A percentile compares a stretch with the other conserved stretches of the same genome.
These are phyloP conservation scores for Arthroderma uncinatum DNA, from an alignment of 2,329 filamentous ascomycete species.

Conservation along the genomic window DNA sequence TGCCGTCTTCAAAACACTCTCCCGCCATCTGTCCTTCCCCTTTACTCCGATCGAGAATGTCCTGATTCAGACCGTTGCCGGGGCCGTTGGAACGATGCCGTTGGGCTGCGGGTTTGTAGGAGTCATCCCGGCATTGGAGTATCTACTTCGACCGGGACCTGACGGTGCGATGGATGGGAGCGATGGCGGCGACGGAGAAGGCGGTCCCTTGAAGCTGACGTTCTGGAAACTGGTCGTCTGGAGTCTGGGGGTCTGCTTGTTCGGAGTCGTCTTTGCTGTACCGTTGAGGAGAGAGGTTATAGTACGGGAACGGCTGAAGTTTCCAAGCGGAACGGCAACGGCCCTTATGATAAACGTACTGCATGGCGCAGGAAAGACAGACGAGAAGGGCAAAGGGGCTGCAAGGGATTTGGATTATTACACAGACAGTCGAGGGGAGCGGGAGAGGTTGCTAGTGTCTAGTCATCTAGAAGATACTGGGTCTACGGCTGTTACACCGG, in stretches of 20 bases:
- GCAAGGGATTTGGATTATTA: constrained; percentile 3
- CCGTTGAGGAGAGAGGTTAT: constrained; percentile 85
- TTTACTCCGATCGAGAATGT: constrained; percentile 96
- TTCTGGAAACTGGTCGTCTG: constrained; percentile 74
- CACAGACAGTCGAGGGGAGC: constrained; percentile 18
- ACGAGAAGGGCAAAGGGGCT: constrained; percentile 27
- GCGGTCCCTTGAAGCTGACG: constrained; percentile 61
- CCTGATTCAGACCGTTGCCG: constrained; percentile 87
- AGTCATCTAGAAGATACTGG: constrained; percentile 21
- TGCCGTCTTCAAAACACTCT: constrained; percentile 75
- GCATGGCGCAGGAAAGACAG: constrained; percentile 51
- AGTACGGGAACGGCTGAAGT: constrained; percentile 80
- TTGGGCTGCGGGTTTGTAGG: constrained; percentile 91
- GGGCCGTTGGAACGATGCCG: constrained; percentile 93
- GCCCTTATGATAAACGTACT: constrained; percentile 85
- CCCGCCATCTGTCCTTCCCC: constrained; percentile 60
- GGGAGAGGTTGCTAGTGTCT: constrained; percentile 25
- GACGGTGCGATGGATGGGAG: constrained; percentile 66
- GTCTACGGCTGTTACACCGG: constrained; percentile 17
- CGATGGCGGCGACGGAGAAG: constrained; percentile 54
- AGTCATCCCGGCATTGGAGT: constrained; percentile 86
- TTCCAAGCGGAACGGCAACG: constrained; percentile 90
- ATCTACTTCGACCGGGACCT: constrained; percentile 65
- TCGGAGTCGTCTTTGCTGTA: constrained; percentile 93
- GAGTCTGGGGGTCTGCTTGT: constrained; percentile 88